Conservation (phyloP, 306 rosid species). For the Dalbergia cultrata region DNA sequence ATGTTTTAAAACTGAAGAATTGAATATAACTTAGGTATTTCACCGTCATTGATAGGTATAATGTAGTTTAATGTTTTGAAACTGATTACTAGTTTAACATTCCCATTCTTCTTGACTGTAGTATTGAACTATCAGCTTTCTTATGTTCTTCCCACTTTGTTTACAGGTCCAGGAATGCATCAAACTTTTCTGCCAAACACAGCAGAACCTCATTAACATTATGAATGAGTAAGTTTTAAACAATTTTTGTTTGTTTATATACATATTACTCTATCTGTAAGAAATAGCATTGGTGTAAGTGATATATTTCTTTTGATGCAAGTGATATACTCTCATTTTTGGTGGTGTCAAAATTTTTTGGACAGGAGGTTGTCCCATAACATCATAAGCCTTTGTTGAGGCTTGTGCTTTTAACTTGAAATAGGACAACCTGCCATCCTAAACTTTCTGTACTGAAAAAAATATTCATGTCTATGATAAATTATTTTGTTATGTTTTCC, state of each 20-base stretch:
- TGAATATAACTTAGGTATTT: not conserved
- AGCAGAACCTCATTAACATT: constrained; percentile 63
- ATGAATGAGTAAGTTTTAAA: constrained; percentile 64
- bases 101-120: constrained; percentile 15
- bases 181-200: constrained; percentile 66
- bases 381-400: no score
- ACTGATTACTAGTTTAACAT: not conserved
- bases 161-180: constrained; percentile 65
- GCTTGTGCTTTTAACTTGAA: no score
- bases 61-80: not conserved
- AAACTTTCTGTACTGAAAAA: no score
- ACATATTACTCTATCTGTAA: not conserved
- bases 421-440: no score
- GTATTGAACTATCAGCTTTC: not conserved
- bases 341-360: not conserved
- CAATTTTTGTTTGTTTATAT: not conserved
- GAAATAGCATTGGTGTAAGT: not conserved
- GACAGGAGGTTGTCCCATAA: no score
- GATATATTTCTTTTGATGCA: not conserved
- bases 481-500: no score
- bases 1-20: constrained; percentile 2
- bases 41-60: not conserved
- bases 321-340: no score
- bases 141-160: constrained; percentile 15
- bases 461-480: no score